A percentile compares a stretch with the other conserved stretches of the same genome.
Conservation (phyloP, 179 eudicot species). For the Beta lomatogona region DNA sequence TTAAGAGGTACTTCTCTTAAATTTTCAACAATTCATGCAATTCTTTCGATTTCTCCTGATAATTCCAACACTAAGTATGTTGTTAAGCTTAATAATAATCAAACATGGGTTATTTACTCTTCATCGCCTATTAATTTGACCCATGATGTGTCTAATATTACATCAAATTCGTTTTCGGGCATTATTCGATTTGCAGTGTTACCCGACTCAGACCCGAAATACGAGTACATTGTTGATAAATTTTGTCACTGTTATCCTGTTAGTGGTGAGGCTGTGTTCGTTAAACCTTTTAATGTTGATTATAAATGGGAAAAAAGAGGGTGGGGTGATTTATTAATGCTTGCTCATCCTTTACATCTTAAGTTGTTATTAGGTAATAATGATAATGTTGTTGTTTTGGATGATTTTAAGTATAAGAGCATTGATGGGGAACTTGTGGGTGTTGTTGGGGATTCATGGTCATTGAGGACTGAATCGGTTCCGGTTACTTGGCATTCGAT, state of each 20-base stretch:
- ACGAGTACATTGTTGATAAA: constrained; percentile 56
- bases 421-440: constrained; percentile 95
- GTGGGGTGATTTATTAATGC: constrained; percentile 79
- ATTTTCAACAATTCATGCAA: constrained; percentile 68
- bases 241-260: constrained; percentile 77
- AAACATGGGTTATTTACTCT: constrained; percentile 73
- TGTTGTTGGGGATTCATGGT: constrained; percentile 89
- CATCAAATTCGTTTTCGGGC: constrained; percentile 53
- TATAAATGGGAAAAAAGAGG: constrained; percentile 81
- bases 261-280: constrained; percentile 54
- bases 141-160: constrained; percentile 49
- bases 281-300: constrained; percentile 57
- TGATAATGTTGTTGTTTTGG: constrained; percentile 44
- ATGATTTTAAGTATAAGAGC: constrained; percentile 67
- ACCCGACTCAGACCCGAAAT: constrained; percentile 38
- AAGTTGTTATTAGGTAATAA: constrained; percentile 44
- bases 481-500: constrained; percentile 82
- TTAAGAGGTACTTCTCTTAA: constrained; percentile 27
- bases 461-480: constrained; percentile 57
- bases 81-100: constrained; percentile 67
- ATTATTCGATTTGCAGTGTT: constrained; percentile 59
- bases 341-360: constrained; percentile 83
- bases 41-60: constrained; percentile 48
- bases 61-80: constrained; percentile 47
- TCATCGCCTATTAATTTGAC: constrained; percentile 55